Evolutionary conservation across 2,329 filamentous ascomycete genomes (phyloP), one percentile per base, ranked within the genome.

Genomic region (Exophiala dermatitidis): DNA sequence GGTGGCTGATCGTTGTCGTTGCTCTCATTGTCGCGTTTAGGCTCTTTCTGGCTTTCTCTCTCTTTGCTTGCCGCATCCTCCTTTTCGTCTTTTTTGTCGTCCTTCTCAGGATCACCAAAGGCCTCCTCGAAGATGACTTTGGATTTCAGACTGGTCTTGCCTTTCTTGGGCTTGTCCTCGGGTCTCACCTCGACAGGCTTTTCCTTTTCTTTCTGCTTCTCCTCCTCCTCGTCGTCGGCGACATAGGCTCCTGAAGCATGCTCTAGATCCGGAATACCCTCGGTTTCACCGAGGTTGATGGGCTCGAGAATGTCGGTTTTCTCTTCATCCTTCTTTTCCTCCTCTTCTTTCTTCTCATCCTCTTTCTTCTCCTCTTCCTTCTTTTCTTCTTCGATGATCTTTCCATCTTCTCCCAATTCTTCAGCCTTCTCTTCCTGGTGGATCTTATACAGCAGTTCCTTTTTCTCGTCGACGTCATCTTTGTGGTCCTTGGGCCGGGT

Each of bases 401-500:
- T 49, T 28, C 5, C 19, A 26, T 6, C 38, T 28, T 26, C 38
- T 1, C 1, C 4, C 19, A 28, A 41, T 36, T 46, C 52, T 41
- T 50, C 40, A 8, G 32, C 41, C 19, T 49, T 41, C 29, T 54
- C 30, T n/a, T 54, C 52, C 31, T 50, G 32, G 28, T 51, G 44
- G 32, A 55, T 55, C 48, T 50, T 52, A 28, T 42, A 33, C 43
- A 56, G 26, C 26, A 59, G 36, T 40, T 59, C 56, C 10, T 52
- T 56, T 26, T 42, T 34, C 28, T 47, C 41, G 29, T 59, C 53
- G 45, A 56, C 36, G 10, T 50, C 53, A 30, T 51, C 49, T 3
- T 52, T 45, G 29, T 51, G 47, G 5, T 54, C 48, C 32, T 46
- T 50, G 29, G 52, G 46, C 28, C 46, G 37, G 10, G 53, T 52